phyloP scores from a whole-genome alignment of 768 basidiomycete species.

The Stropharia rugosoannulata region DNA sequence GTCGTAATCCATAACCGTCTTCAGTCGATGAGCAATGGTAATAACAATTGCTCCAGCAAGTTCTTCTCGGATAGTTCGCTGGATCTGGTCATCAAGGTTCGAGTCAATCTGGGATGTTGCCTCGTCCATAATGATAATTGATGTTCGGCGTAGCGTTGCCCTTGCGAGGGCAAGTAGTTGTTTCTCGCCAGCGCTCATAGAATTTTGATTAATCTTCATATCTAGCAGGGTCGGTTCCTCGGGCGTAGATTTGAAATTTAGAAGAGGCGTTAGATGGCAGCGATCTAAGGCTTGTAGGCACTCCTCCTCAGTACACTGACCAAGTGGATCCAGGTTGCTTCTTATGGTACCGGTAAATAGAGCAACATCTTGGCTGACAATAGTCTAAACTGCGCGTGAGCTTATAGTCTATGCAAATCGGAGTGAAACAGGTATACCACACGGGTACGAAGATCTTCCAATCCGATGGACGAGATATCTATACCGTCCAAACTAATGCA shows the following conservation, averaged over 20 bases:
- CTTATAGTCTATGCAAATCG: background rate
- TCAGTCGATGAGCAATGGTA: slow-evolving; percentile 80
- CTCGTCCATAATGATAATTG: slow-evolving; percentile 74
- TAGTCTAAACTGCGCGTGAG: slow-evolving; percentile 43
- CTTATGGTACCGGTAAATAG: slow-evolving; percentile 73
- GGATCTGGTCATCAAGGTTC: slow-evolving; percentile 72
- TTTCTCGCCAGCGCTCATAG: slow-evolving; percentile 75
- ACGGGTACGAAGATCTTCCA: slow-evolving; percentile 65
- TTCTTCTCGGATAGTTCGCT: slow-evolving; percentile 72
- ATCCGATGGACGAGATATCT: slow-evolving; percentile 64
- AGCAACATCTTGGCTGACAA: slow-evolving; percentile 74
- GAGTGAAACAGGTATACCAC: slow-evolving; percentile 39
- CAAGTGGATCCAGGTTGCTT: slow-evolving; percentile 72
- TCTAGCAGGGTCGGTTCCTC: slow-evolving; percentile 45
- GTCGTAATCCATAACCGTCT: slow-evolving; percentile 77
- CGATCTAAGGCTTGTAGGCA: slow-evolving; percentile 65
- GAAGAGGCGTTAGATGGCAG: slow-evolving; percentile 54
- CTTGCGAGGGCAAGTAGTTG: slow-evolving; percentile 72
- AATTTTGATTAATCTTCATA: slow-evolving; percentile 63
- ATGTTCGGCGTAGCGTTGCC: slow-evolving; percentile 63
- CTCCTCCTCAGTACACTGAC: slow-evolving; percentile 55
- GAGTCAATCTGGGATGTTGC: slow-evolving; percentile 79
- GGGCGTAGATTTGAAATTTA: slow-evolving; percentile 33
- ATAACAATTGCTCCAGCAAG: slow-evolving; percentile 71
- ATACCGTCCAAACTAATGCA: slow-evolving; percentile 60